A percentile compares a stretch with the other conserved stretches of the same genome.
Evolutionary conservation across 83 land plant genomes (phyloP).

Genomic region (Thuja plicata): DNA sequence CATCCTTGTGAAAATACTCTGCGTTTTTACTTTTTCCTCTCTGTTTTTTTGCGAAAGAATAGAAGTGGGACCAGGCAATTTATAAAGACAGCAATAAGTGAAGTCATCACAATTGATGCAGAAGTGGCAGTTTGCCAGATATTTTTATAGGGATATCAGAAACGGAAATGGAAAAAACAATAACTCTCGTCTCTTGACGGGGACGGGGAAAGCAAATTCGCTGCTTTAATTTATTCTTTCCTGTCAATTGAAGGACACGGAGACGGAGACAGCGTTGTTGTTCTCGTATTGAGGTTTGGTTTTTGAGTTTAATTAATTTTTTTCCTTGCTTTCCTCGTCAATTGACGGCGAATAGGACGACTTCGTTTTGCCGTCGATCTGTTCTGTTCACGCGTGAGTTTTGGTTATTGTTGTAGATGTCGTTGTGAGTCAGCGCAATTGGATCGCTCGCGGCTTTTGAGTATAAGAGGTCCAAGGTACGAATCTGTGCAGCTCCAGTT

Average conservation of each 20-base stretch:
- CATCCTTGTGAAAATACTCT: not conserved
- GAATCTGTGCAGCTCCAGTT: not conserved
- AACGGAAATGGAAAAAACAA: not conserved
- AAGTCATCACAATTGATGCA: slow-evolving; percentile 11
- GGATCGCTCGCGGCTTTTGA: not conserved
- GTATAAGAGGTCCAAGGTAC: not conserved
- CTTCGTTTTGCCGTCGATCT: not conserved
- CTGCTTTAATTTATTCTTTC: not conserved
- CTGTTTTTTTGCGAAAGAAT: not conserved
- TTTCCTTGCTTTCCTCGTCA: not conserved
- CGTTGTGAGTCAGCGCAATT: slow-evolving; percentile 2
- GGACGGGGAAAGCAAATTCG: not conserved
- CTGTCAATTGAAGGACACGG: not conserved
- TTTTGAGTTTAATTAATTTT: not conserved
- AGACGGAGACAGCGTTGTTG: not conserved
- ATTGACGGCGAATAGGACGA: slow-evolving; percentile 2
- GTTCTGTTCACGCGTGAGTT: not conserved
- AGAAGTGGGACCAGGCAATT: slow-evolving; percentile 1
- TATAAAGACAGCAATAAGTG: not conserved
- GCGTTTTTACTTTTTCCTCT: not conserved
- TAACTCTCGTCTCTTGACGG: not conserved
- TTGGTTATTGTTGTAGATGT: not conserved
- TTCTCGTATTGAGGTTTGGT: not conserved
- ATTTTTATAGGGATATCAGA: slow-evolving; percentile 1
- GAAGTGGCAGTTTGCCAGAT: slow-evolving; percentile 16